Evolutionary conservation across 2,329 filamentous ascomycete species (phyloP), one percentile per base, ranked within the genome.

Genomic region (Xylaria sp.): DNA sequence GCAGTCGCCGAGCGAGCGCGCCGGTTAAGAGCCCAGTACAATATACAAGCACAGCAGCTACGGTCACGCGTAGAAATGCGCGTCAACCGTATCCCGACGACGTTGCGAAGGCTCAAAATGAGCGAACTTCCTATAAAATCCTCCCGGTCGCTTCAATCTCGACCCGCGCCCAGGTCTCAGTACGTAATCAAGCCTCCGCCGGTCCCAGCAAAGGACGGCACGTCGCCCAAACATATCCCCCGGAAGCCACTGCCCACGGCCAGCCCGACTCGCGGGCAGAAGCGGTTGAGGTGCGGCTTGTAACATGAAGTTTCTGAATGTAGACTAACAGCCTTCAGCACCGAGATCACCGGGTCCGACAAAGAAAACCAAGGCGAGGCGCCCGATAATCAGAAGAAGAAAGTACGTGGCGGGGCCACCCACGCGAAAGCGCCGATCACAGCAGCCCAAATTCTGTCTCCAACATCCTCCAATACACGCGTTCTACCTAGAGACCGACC

Each of bases 51-150:
- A 21, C 90, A 94, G 75, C 91, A 91, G 65, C 84, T 98, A 38
- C 87, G 90, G 63, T 89, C 92, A 62, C 89, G 94, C 63, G 89
- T 99, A 54, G 93, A 97, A 76, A 90, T 96, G 79, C 91, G 95
- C 77, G 85, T 98, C 75, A 97, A 97, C 74, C 89, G 95, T 55
- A 95, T 98, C 54, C 95, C 95, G 7, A 85, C 87, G 69, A 84
- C 88, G 15, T 79, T 97, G 65, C 88, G 94, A 62, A 91, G 90
- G 72, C 83, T 87, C 64, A 96, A 87, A 59, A 94, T 99, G 83
- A 87, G 88, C 58, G 93, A 97, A 44, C 81, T 98, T 8, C 75
- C 93, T 11, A 72, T 77, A 49, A 86, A 80, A 67, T 79, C 79
- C 67, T 61, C 77, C n/a, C 77, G 81, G 29, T 76, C 82, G 57